phyloP scores from a whole-genome alignment of 1,139 yeast genomes.

The Zygotorulaspora mrakii region DNA sequence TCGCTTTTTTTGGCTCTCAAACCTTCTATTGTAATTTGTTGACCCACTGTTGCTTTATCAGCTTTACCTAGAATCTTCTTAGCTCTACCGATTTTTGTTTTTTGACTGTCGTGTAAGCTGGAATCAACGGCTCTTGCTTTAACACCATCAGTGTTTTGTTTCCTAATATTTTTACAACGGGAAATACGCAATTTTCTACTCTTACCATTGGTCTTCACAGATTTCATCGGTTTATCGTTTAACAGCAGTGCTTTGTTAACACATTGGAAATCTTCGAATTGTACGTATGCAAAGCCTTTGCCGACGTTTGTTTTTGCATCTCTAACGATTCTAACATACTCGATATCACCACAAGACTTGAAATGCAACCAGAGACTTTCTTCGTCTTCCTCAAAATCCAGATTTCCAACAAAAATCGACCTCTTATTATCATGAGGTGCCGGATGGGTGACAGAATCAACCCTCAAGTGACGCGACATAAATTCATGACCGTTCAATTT shows the following conservation, averaged over 20 bases:
- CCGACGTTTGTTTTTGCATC: slow-evolving; percentile 93
- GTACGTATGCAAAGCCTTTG: slow-evolving; percentile 95
- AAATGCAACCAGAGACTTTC: slow-evolving; percentile 87
- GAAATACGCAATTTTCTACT: slow-evolving; percentile 72
- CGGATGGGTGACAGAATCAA: slow-evolving; percentile 91
- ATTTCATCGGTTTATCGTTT: slow-evolving; percentile 62
- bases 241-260: slow-evolving; percentile 80
- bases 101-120: slow-evolving; percentile 57
- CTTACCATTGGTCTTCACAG: slow-evolving; percentile 40
- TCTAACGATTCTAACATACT: slow-evolving; percentile 84
- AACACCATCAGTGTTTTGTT: slow-evolving; percentile 28
- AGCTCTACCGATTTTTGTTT: slow-evolving; percentile 78
- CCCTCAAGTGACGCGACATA: slow-evolving; percentile 72
- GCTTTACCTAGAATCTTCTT: slow-evolving; percentile 71
- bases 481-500: slow-evolving; percentile 66
- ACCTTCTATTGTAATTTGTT: slow-evolving; percentile 59
- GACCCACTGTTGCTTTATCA: slow-evolving; percentile 65
- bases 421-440: slow-evolving; percentile 78
- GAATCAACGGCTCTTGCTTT: slow-evolving; percentile 17
- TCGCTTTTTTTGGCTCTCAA: slow-evolving; percentile 73
- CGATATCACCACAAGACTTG: slow-evolving; percentile 64
- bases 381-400: slow-evolving; percentile 89
- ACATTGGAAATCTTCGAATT: slow-evolving; percentile 74
- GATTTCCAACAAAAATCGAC: slow-evolving; percentile 87
- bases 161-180: slow-evolving; percentile 62